phyloP scores from a whole-genome alignment of 345 rosid genomes.

The Citrus inodora region DNA sequence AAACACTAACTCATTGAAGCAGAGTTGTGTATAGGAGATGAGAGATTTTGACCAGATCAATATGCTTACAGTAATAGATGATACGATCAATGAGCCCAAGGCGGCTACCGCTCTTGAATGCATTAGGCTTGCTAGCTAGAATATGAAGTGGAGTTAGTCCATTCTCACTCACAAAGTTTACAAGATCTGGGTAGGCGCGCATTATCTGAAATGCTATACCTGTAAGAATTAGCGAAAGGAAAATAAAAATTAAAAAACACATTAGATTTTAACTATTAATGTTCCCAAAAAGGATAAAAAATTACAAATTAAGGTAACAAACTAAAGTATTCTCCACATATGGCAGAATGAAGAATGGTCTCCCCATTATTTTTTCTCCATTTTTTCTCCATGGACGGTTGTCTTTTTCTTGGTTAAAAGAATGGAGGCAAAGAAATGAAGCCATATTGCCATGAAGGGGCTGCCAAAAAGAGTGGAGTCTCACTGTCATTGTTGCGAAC shows the following conservation, averaged over 20 bases:
- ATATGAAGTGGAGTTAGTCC: background rate
- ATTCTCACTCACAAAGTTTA: background rate
- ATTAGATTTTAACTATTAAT: too few relatives aligned
- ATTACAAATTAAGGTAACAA: background rate
- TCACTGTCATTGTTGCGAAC: conserved; percentile 26
- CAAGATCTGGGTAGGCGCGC: background rate
- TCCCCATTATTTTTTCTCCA: conserved; percentile 2
- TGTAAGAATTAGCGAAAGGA: too few relatives aligned
- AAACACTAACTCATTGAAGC: too few relatives aligned
- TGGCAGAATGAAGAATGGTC: conserved; percentile 31
- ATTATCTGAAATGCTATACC: background rate
- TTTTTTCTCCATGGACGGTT: too few relatives aligned
- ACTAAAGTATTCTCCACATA: conserved; percentile 21
- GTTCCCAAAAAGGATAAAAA: too few relatives aligned
- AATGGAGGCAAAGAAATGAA: conserved; percentile 31
- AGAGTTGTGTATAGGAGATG: too few relatives aligned
- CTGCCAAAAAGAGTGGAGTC: conserved; percentile 42
- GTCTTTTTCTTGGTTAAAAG: background rate
- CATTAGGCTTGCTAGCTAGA: background rate
- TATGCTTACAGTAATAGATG: background rate
- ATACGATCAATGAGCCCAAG: background rate
- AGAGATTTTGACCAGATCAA: too few relatives aligned
- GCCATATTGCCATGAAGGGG: conserved; percentile 28
- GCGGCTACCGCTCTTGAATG: background rate
- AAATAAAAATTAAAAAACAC: too few relatives aligned